Base-by-base conservation (phyloP, 805 yeast genomes). In the Isabelozyma rhagii region DNA sequence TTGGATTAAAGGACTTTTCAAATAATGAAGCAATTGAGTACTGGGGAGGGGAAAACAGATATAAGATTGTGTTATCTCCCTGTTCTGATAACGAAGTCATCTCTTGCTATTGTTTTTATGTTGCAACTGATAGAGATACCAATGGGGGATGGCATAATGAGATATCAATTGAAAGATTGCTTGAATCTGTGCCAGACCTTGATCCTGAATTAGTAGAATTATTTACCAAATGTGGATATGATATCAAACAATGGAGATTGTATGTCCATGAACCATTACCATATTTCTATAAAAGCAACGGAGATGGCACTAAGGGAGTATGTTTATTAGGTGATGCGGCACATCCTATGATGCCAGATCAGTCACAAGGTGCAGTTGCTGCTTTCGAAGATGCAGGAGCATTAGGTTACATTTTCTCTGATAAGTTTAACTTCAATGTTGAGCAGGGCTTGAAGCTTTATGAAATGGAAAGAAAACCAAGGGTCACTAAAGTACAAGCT, bases 401-500 rank as follows among this genome's bases (percentile, higher is more conserved):
- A 8, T 39, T 58, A n/a, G 64, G 64, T 2, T 56, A 59, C 50
- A 58, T 64, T n/a, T 63, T 63, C 50, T 55, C 61, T 42, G 52
- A 58, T 27, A 58, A 57, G 44, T 64, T 61, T 51, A 52, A 57
- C 41, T 52, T 64, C 40, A 46, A 58, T 7, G 50, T 59, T 18
- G 58, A 44, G 8, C 58, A 60, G 41, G 63, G 63, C 2, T 51
- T 61, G 50, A 50, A 56, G 43, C 46, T 63, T 8, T 64, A 63
- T 43, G 61, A 64, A 44, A 44, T 51, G 40, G 66, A 57, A 15
- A 51, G 69, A 34, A 57, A 57, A 50, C 63, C 61, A n/a, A 55
- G 69, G 27, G 69, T 63, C 6, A 63, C 67, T 13, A 55, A 55
- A 44, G 60, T 65, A 25, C 69, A 65, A 49, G 59, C 57, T n/a